These are phyloP conservation scores for Paraurostyla sp. DNA, from an alignment of 73 alveolate genomes.

Conservation along the genomic window DNA sequence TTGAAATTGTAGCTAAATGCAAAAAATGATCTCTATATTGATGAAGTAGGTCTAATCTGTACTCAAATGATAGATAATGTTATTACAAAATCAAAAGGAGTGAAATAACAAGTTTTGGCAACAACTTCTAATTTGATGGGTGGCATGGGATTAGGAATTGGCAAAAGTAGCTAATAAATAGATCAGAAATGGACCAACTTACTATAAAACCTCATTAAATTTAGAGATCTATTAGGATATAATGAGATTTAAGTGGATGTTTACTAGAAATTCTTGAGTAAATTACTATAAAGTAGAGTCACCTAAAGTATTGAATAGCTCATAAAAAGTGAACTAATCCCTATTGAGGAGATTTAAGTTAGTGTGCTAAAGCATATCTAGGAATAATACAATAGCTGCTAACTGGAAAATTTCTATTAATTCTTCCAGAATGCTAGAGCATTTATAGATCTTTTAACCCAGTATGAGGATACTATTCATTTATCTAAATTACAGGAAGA, in stretches of 20 bases:
- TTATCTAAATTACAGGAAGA: background rate
- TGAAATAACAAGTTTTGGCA: background rate
- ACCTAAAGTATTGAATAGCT: constrained; percentile 23
- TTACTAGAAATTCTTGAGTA: background rate
- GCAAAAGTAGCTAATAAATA: no score
- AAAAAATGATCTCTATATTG: background rate
- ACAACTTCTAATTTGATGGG: no score
- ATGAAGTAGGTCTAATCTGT: background rate
- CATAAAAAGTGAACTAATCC: background rate
- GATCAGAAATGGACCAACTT: constrained; percentile 17
- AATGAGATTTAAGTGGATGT: background rate
- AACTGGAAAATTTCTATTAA: background rate
- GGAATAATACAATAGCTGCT: background rate
- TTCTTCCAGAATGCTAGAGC: background rate
- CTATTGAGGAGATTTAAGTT: background rate
- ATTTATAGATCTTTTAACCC: background rate
- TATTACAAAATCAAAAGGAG: background rate
- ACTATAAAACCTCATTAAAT: background rate
- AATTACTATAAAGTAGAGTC: background rate
- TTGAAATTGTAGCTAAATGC: background rate
- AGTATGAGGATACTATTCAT: background rate
- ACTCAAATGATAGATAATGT: background rate
- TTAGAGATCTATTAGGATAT: constrained; percentile 8
- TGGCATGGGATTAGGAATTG: no score
- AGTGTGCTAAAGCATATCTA: constrained; percentile 3